Evolutionary conservation across 768 basidiomycete species (phyloP), one percentile per base, ranked within the genome.

Genomic region (Pleurotus cornucopiae): DNA sequence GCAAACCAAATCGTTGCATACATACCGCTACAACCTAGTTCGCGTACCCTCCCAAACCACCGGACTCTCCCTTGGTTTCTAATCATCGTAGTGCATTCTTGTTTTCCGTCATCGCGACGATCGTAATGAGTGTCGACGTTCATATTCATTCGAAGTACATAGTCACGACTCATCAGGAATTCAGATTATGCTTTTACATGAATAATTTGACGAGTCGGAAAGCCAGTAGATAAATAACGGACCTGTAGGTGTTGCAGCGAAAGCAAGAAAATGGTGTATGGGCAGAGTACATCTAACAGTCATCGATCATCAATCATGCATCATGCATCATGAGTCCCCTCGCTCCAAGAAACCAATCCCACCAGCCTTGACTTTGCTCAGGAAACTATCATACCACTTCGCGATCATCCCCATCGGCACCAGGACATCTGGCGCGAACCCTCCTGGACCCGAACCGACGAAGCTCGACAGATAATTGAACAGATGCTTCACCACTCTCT

Each of bases 381-480:
- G 57, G 62, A 91, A 85, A 55, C 40, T 79, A 40, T 91, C 88
- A 64, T 89, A 89, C 89, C 89, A 91, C 62, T 73, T 84, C 49
- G 73, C 75, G 25, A 91, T 75, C 25, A 86, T 53, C 45, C 71
- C 76, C 78, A 91, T 81, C 6, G 86, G 86, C 2, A 90, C 73
- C 58, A 76, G 66, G 18, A 76, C 75, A 46, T 85, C 81, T 1
- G 77, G 77, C 2, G 76, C 73, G 20, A 84, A 59, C 4, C 51
- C 51, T 7, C 51, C 51, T 13, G 64, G 64, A 1, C 71, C 70
- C 4, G 75, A 72, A 14, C 77, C 74, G 3, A 73, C 73, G 61
- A 91, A 92, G 1, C 88, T 80, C 5, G 85, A 81, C 5, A 91
- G 60, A 60, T 89, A 91, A 61, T 89, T 89, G 67, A 91, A 78